Evolutionary conservation across 2,329 filamentous ascomycete genomes (phyloP).

Genomic region (Fonsecaea monophora): DNA sequence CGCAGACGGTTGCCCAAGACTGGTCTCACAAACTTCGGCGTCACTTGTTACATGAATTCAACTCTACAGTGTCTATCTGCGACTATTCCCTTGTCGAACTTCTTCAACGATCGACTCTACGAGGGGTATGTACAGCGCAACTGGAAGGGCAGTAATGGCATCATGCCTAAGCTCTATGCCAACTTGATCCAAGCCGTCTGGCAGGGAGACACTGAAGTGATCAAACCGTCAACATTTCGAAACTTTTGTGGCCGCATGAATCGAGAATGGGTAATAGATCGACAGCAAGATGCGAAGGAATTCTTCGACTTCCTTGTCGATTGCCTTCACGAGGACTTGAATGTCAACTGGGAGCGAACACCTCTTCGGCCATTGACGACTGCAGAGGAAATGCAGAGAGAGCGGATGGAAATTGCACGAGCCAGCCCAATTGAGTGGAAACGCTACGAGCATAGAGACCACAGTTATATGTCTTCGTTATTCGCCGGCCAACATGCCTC

Average conservation of each 20-base stretch:
- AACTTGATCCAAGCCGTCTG: constrained; percentile 67
- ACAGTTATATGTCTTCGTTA: constrained; percentile 77
- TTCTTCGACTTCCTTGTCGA: constrained; percentile 84
- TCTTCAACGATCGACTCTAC: constrained; percentile 67
- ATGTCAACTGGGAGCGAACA: constrained; percentile 67
- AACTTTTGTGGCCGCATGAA: constrained; percentile 70
- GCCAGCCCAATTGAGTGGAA: constrained; percentile 78
- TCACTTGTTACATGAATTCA: constrained; percentile 93
- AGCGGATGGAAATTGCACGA: constrained; percentile 65
- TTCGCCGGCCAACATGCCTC: constrained; percentile 76
- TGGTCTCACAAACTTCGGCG: constrained; percentile 79
- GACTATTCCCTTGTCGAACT: constrained; percentile 67
- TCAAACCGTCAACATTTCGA: constrained; percentile 66
- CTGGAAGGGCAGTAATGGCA: constrained; percentile 71
- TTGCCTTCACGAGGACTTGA: constrained; percentile 85
- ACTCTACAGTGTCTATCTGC: constrained; percentile 82
- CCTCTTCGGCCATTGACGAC: constrained; percentile 65
- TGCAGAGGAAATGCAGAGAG: constrained; percentile 66
- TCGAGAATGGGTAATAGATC: constrained; percentile 71
- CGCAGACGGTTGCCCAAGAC: constrained; percentile 65
- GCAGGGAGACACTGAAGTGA: constrained; percentile 63
- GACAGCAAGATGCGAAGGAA: constrained; percentile 91
- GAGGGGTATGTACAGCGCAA: constrained; percentile 65
- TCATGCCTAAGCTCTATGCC: constrained; percentile 67
- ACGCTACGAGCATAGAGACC: constrained; percentile 71